Base-by-base conservation (phyloP, 1,284 basidiomycete genomes). In the Coriolopsis trogii region DNA sequence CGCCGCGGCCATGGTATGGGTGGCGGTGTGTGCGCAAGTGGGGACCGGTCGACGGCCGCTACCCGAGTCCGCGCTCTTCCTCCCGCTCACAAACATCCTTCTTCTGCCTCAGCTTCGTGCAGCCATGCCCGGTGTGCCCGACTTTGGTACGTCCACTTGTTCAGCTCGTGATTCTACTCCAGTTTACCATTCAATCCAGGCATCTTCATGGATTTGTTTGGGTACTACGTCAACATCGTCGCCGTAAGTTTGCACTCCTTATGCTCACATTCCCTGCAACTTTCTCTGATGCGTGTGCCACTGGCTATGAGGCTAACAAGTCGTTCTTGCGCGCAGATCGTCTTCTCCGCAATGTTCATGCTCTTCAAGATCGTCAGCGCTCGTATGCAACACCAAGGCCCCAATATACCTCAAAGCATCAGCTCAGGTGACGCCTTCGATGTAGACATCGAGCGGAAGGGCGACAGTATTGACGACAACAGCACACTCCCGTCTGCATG, bases 331-430 rank as follows among this genome's bases (percentile, higher is more conserved):
- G 3, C 2, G 4, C 15, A 50, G 44, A 41, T 52, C 39, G 40
- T 46, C 6, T 52, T 52, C 28, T 40, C 50, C 9, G 50, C 50
- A 7, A 24, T 46, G 33, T 46, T 52, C 44, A 52, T 52, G 49
- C 46, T 51, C 37, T 36, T 41, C 38, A 51, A 51, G 43, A 51
- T 51, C 15, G n/a, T 51, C 13, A 28, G 28, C 3, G 3, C 18
- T 10, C 28, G 36, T 23, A n/a, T n/a, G n/a, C n/a, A n/a, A n/a
- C n/a, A n/a, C n/a, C n/a, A n/a, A n/a, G n/a, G n/a, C n/a, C n/a
- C n/a, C n/a, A n/a, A n/a, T n/a, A n/a, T n/a, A n/a, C n/a, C n/a
- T n/a, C n/a, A n/a, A n/a, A n/a, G n/a, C n/a, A n/a, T n/a, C n/a
- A n/a, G n/a, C n/a, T n/a, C n/a, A n/a, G n/a, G n/a, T n/a, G n/a